Evolutionary conservation across 345 rosid species (phyloP).

Genomic region (Trapa incisa): DNA sequence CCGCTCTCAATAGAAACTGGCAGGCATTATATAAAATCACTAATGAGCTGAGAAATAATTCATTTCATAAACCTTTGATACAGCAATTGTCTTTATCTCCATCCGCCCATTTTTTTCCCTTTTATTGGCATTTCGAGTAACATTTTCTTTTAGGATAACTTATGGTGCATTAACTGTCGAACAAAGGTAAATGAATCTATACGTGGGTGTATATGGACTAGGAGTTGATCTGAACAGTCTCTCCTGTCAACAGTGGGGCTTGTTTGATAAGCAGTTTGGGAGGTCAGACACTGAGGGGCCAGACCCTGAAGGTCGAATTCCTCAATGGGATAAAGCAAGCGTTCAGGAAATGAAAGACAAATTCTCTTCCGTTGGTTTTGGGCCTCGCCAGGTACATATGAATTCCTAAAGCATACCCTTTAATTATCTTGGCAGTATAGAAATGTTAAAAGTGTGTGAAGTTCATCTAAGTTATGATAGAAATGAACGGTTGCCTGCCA

Average conservation of each 20-base stretch:
- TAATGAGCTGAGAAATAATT: background rate
- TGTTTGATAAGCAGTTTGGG: constrained; percentile 81
- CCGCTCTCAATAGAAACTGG: background rate
- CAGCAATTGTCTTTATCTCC: background rate
- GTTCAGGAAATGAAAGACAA: constrained; percentile 89
- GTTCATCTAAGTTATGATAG: background rate
- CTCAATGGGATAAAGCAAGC: constrained; percentile 62
- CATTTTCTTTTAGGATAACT: background rate
- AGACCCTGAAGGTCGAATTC: constrained; percentile 82
- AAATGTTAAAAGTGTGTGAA: background rate
- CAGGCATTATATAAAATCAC: background rate
- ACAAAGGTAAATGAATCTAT: background rate
- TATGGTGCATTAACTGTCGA: background rate
- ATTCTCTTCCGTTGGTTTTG: constrained; percentile 63
- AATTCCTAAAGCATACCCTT: background rate
- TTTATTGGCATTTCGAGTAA: background rate
- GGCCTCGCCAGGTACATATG: constrained; percentile 77
- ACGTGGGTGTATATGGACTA: background rate
- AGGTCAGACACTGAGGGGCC: constrained; percentile 54
- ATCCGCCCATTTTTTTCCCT: background rate
- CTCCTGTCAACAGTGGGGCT: constrained; percentile 52
- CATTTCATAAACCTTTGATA: background rate
- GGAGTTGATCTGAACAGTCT: background rate
- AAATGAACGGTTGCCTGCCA: background rate
- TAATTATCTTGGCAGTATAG: background rate